Base-by-base conservation (phyloP, 2,329 filamentous ascomycete genomes). In the Colletotrichum musicola region DNA sequence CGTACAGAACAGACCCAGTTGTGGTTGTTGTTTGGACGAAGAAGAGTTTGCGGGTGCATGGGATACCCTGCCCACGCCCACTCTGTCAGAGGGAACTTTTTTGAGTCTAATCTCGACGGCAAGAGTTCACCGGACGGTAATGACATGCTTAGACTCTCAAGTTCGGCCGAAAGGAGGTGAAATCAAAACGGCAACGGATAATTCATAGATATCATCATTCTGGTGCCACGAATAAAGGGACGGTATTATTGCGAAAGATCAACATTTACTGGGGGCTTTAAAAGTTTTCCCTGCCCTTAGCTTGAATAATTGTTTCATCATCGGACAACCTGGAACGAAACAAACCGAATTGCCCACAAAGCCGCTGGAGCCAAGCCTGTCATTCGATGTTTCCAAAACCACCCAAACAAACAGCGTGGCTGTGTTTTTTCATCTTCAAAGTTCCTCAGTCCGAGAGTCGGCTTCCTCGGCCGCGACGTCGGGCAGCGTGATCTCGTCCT, bases 401-500 rank as follows among this genome's bases (percentile, higher is more conserved):
- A 10, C 46, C 20, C 35, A 44, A 22, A 22, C 18, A 27, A 59
- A 16, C 49, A 35, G 38, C 42, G 22, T 51, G 58, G 58, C 58
- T 50, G 58, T 59, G 46, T 13, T 25, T 49, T n/a, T 22, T 64
- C 55, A 64, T 47, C 30, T 25, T 65, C 62, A 68, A 20, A 68
- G 65, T 42, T 68, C 62, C 4, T 68, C 55, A n/a, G 62, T 50
- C 16, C 38, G 42, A 38, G 22, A 18, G 20, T n/a, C 47, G 27
- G 22, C 55, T 16, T 51, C 55, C 18, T 30, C 55, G 30, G 30
- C 30, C 5, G 49, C 47, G n/a, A 6, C 62, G 10, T 56, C 50
- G 1, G 62, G 42, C 60, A 77, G 77, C 2, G 83, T 86, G 13
- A 87, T 80, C 64, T 84, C 84, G 55, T 88, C 85, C 77, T 89